Evolutionary conservation across 2,329 filamentous ascomycete species (phyloP).

Genomic region (Pyrenochaeta sp.): DNA sequence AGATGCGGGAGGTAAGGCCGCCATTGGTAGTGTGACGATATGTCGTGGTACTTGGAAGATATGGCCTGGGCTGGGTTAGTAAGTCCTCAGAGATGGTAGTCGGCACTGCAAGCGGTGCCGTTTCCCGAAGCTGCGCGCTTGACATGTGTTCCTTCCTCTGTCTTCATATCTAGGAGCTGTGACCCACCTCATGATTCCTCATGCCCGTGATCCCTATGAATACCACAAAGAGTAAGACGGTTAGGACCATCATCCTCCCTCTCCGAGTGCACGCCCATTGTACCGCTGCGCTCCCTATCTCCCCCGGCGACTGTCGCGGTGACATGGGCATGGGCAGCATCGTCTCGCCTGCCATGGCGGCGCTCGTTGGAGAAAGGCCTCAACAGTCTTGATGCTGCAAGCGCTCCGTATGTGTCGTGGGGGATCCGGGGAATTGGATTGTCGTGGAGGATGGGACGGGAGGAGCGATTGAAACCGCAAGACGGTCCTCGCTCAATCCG

Average conservation of each 20-base stretch:
- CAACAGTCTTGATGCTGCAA: not conserved
- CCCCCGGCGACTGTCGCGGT: constrained; percentile 30
- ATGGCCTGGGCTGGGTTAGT: constrained; percentile 27
- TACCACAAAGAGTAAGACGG: constrained; percentile 25
- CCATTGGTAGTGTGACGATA: constrained; percentile 43
- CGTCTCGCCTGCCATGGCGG: constrained; percentile 31
- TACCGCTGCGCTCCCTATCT: constrained; percentile 37
- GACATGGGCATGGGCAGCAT: constrained; percentile 38
- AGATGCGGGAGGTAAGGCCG: constrained; percentile 33
- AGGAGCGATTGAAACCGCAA: not conserved
- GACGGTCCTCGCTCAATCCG: not conserved
- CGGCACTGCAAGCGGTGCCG: not conserved
- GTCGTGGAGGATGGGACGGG: not conserved
- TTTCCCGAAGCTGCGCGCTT: not conserved
- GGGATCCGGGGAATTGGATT: not conserved
- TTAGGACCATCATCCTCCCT: constrained; percentile 37
- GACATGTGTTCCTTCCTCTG: not conserved
- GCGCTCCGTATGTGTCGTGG: not conserved
- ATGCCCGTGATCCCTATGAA: constrained; percentile 31
- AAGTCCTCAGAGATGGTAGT: not conserved
- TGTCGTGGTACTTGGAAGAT: constrained; percentile 33
- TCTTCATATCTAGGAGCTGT: not conserved
- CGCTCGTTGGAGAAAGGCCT: not conserved
- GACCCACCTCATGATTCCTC: constrained; percentile 31
- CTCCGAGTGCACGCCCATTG: constrained; percentile 41